Evolutionary conservation across 352 stramenopile species (phyloP).

Genomic region (Phytophthora sojae): DNA sequence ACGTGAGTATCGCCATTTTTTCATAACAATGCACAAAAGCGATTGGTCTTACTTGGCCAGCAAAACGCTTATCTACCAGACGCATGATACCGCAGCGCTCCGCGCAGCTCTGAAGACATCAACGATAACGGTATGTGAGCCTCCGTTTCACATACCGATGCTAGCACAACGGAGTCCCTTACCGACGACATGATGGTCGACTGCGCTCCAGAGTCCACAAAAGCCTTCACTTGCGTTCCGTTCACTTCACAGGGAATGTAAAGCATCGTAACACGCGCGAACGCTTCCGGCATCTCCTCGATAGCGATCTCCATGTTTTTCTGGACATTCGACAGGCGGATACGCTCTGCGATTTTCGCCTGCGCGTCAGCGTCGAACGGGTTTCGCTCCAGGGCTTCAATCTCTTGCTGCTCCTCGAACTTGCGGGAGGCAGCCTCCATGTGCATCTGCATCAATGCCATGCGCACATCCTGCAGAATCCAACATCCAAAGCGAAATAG

Average conservation of each 20-base stretch:
- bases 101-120: slow-evolving; percentile 71
- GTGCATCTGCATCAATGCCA: slow-evolving; percentile 86
- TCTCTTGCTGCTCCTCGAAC: slow-evolving; percentile 86
- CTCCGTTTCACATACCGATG: not conserved
- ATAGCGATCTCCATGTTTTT: slow-evolving; percentile 92
- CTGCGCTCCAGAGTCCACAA: slow-evolving; percentile 91
- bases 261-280: slow-evolving; percentile 89
- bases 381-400: slow-evolving; percentile 70
- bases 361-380: slow-evolving; percentile 82
- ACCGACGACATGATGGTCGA: slow-evolving; percentile 94
- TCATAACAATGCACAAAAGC: not conserved
- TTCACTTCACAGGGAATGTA: slow-evolving; percentile 91
- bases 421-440: slow-evolving; percentile 81
- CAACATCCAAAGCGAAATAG: not conserved
- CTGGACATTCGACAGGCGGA: slow-evolving; percentile 86
- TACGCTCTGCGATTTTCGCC: slow-evolving; percentile 85
- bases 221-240: slow-evolving; percentile 86
- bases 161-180: not conserved
- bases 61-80: slow-evolving; percentile 89
- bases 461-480: slow-evolving; percentile 71
- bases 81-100: slow-evolving; percentile 92
- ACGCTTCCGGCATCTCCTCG: slow-evolving; percentile 89
- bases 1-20: slow-evolving; percentile 32
- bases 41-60: slow-evolving; percentile 72
- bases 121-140: slow-evolving; percentile 1